Evolutionary conservation across 2,329 filamentous ascomycete species (phyloP).

Genomic region (Aaosphaeria arxii): DNA sequence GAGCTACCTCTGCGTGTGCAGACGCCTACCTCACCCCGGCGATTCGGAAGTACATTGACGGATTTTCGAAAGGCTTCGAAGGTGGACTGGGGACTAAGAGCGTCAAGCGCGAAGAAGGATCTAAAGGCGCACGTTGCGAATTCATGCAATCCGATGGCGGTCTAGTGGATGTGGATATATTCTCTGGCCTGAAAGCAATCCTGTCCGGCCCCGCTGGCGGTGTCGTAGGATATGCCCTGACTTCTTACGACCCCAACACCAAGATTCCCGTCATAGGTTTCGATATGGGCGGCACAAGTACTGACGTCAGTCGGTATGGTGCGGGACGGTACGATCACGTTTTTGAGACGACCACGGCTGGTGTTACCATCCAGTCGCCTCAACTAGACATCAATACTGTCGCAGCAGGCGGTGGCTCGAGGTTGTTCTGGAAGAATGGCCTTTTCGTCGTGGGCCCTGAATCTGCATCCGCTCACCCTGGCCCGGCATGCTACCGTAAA

Average conservation of each 20-base stretch:
- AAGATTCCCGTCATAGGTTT: slow-evolving; percentile 88
- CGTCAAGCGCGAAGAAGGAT: slow-evolving; percentile 63
- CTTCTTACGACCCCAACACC: slow-evolving; percentile 80
- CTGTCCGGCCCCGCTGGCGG: slow-evolving; percentile 89
- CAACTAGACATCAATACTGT: slow-evolving; percentile 95
- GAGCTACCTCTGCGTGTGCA: slow-evolving; percentile 73
- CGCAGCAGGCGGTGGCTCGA: slow-evolving; percentile 81
- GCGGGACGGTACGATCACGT: slow-evolving; percentile 87
- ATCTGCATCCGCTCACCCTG: slow-evolving; percentile 83
- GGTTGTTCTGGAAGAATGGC: slow-evolving; percentile 84
- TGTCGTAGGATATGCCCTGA: slow-evolving; percentile 88
- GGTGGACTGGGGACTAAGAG: slow-evolving; percentile 76
- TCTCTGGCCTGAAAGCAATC: slow-evolving; percentile 82
- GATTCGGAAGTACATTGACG: slow-evolving; percentile 73
- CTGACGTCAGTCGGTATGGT: slow-evolving; percentile 85
- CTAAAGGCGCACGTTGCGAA: slow-evolving; percentile 76
- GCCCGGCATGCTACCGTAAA: slow-evolving; percentile 88
- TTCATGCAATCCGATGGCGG: slow-evolving; percentile 91
- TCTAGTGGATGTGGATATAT: slow-evolving; percentile 69
- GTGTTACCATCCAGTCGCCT: slow-evolving; percentile 89
- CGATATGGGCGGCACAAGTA: slow-evolving; percentile 93
- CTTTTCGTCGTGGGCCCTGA: slow-evolving; percentile 89
- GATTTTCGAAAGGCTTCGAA: slow-evolving; percentile 76
- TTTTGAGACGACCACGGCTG: slow-evolving; percentile 89
- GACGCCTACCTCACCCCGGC: slow-evolving; percentile 79